Percentiles rank a stretch among this genome's conserved stretches.
Conservation (phyloP, 108 stramenopile species). For the Stephanodiscus triporus region DNA sequence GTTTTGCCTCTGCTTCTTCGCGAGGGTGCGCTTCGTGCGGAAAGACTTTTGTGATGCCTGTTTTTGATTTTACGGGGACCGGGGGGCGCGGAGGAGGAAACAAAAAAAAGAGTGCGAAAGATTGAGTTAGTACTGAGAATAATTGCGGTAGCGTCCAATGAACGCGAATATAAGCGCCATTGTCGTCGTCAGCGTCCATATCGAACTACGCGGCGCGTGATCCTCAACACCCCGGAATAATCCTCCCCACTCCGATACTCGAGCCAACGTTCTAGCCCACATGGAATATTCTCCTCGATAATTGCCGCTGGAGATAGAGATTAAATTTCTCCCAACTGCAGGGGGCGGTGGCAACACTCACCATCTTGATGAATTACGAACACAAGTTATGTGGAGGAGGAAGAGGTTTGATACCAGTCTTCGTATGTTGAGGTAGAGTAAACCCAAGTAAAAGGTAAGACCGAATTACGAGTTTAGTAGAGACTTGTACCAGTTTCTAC, state of each 20-base stretch:
- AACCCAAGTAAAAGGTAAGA: constrained; percentile 7
- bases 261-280: not conserved
- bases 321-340: not conserved
- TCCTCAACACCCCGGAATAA: too few relatives aligned
- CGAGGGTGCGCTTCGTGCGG: constrained; percentile 99
- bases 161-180: too few relatives aligned
- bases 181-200: too few relatives aligned
- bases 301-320: too few relatives aligned
- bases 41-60: constrained; percentile 99
- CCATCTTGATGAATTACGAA: not conserved
- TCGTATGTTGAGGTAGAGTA: constrained; percentile 1
- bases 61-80: not conserved
- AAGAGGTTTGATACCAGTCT: not conserved
- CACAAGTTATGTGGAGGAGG: not conserved
- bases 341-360: not conserved
- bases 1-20: constrained; percentile 99
- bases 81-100: not conserved
- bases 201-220: too few relatives aligned
- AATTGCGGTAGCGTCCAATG: not conserved
- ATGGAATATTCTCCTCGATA: not conserved
- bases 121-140: not conserved
- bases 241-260: not conserved
- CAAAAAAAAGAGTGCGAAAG: not conserved
- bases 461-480: too few relatives aligned
- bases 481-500: too few relatives aligned